Base-by-base conservation (phyloP, 2,329 filamentous ascomycete species). In the Penicillium hesseltinei region DNA sequence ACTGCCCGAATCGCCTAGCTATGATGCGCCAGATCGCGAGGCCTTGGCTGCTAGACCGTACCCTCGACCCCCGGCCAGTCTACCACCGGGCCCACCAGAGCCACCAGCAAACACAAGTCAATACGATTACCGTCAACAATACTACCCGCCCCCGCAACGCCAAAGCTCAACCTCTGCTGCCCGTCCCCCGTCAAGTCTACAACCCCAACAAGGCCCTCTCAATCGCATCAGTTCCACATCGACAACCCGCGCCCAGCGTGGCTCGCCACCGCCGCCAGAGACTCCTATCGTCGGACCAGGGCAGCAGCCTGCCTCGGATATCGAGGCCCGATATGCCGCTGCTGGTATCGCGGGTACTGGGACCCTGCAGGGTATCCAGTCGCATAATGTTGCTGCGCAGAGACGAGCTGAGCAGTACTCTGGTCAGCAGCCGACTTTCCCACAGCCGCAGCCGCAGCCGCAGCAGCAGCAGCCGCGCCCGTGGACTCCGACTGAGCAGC, bases 401-500 rank as follows among this genome's bases (percentile, higher is more conserved):
- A 91, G 94, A 72, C 84, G 92, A 64, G 78, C 89, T 60, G 89
- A 91, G 38, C 90, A 94, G 58, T 97, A 96, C 72, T 84, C 82
- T 23, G 78, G 81, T 36, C 78, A 81, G 53, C 75, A 75, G 51
- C 70, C 71, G 42, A 70, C 64, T 40, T 68, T 68, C 43, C 64
- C 69, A 57, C 74, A 75, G 46, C 69, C 75, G 49, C 79, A 77
- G 27, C 66, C 69, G 44, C 71, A 66, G 56, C 33, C 19, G 19
- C 19, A 17, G 15, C 13, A 38, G 5, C 74, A 75, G 25, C 66
- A 69, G 44, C 71, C 65, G 57, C 84, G 93, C 47, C 92, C 92
- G 31, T 97, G 93, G 94, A 97, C 93, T 10, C 94, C 94, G 0
- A 97, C 94, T 3, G 94, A 99, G 73, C 83, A 87, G 56, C 92